Evolutionary conservation across 2,329 filamentous ascomycete species (phyloP).

Genomic region (Didymella glomerata): DNA sequence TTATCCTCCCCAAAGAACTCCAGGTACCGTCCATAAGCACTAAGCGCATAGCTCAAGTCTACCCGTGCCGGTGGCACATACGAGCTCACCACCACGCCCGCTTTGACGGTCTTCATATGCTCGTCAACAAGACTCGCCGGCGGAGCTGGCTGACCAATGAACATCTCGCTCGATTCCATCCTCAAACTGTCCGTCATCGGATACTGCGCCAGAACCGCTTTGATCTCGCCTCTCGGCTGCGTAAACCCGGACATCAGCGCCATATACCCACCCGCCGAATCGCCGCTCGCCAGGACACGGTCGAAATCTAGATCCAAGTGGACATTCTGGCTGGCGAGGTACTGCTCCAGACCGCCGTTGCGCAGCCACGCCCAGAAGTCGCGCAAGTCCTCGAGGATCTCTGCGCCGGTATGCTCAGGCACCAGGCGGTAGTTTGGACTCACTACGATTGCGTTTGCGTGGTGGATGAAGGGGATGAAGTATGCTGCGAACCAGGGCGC

Average conservation of each 20-base stretch:
- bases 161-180: background rate
- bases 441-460: slow-evolving; percentile 56
- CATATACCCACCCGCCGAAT: slow-evolving; percentile 53
- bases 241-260: slow-evolving; percentile 44
- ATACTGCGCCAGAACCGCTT: slow-evolving; percentile 39
- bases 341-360: slow-evolving; percentile 15
- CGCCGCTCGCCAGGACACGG: slow-evolving; percentile 44
- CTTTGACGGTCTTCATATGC: slow-evolving; percentile 29
- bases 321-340: slow-evolving; percentile 26
- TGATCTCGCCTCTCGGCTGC: slow-evolving; percentile 31
- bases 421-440: slow-evolving; percentile 61
- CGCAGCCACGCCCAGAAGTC: slow-evolving; percentile 61
- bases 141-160: slow-evolving; percentile 20
- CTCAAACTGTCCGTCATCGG: slow-evolving; percentile 40
- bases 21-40: slow-evolving; percentile 31
- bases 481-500: slow-evolving; percentile 43
- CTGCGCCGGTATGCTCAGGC: slow-evolving; percentile 58
- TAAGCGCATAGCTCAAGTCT: slow-evolving; percentile 29
- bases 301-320: slow-evolving; percentile 35
- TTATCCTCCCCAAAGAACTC: slow-evolving; percentile 41
- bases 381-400: slow-evolving; percentile 58
- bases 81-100: slow-evolving; percentile 31
- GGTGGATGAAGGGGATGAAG: slow-evolving; percentile 51
- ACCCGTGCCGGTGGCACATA: slow-evolving; percentile 31
- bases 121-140: slow-evolving; percentile 30